Evolutionary conservation across 192 early-diverging fungal species (phyloP), one percentile per base, ranked within the genome.

Genomic region (Oehlia diaphana): DNA sequence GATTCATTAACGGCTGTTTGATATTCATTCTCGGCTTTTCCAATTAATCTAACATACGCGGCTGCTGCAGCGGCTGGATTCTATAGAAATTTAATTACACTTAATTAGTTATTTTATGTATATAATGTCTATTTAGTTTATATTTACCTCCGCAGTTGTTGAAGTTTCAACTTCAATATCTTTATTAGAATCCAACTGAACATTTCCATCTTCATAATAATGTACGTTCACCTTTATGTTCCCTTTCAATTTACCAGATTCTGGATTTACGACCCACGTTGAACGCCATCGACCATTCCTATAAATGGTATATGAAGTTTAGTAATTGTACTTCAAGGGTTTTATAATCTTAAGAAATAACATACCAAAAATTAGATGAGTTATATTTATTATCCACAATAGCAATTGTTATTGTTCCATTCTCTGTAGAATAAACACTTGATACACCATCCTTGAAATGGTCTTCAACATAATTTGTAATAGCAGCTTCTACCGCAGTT

Each of bases 141-240:
- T 19, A 33, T 4, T 63, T 75, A 79, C 77, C 21, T 79, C 77
- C 13, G 26, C 12, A 79, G 58, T 71, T 12, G 69, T 67, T 61
- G 44, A 64, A 31, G 58, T 42, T 19, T 53, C 82, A n/a, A 85
- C 75, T 63, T 87, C 86, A 63, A 92, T 82, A 9, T 94, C 92
- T 78, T 95, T 94, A 28, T 89, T 86, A 28, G 93, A 88, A 72
- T 96, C 93, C 62, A 98, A 83, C 85, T 99, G 98, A 58, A 99
- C 97, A 79, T 99, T 99, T 19, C 98, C 98, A 80, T 99, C 97
- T 88, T 99, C 98, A 84, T 96, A 99, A 84, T 99, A 99, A 80
- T 99, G 98, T 21, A 99, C 96, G 63, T 92, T 87, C 28, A 95
- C 93, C 80, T 91, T 91, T 35, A 93, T 80, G 19, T 82, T 86